phyloP scores from a whole-genome alignment of 2,329 filamentous ascomycete species.

The Beauveria sp. region DNA sequence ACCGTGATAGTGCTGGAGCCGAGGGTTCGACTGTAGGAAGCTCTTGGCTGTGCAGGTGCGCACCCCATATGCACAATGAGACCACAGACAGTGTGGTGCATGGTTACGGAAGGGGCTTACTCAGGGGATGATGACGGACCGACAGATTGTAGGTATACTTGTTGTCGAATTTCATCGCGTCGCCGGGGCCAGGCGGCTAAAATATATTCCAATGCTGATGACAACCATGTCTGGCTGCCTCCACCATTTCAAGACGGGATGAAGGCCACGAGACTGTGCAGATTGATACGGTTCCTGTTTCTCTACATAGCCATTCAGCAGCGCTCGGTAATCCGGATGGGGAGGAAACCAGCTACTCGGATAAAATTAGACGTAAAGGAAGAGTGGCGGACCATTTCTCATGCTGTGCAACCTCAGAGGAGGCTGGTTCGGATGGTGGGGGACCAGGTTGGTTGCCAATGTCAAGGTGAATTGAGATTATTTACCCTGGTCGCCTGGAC shows the following conservation, averaged over 20 bases:
- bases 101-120: too few species aligned
- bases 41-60: not conserved
- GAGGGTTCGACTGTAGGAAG: not conserved
- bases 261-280: not conserved
- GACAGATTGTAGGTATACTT: too few species aligned
- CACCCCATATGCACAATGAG: not conserved
- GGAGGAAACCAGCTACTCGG: not conserved
- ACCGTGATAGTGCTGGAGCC: not conserved
- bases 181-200: not conserved
- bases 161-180: too few species aligned
- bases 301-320: not conserved
- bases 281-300: not conserved
- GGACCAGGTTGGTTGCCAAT: not conserved
- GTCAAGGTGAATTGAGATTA: not conserved
- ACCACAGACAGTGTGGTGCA: not conserved
- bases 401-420: not conserved
- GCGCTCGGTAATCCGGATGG: too few species aligned
- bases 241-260: not conserved
- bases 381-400: not conserved
- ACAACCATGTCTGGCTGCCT: not conserved
- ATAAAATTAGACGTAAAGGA: not conserved
- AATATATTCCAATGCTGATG: not conserved
- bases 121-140: too few species aligned
- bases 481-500: not conserved
- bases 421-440: not conserved